Evolutionary conservation across 352 stramenopile genomes (phyloP), one percentile per base, ranked within the genome.

Genomic region (Pythium vanterpoolii): DNA sequence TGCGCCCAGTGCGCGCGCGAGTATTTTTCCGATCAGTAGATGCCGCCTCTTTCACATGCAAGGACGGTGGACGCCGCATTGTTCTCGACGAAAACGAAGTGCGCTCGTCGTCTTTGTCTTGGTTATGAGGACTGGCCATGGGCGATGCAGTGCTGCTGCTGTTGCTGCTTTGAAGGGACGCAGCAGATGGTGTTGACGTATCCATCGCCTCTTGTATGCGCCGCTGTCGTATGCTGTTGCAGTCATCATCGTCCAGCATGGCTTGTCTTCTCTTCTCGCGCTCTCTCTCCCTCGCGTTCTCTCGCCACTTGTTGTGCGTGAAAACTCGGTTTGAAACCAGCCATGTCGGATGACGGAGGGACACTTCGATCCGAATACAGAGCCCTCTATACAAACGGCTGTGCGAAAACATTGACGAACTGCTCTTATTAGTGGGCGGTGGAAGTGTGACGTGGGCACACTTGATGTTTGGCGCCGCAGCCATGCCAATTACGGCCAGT

Each of bases 151-250:
- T 42, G 10, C 18, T 42, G 34, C 6, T 11, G 31, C 34, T 18
- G 19, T 30, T 16, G 26, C 26, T 27, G 26, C 6, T 26, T 31
- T 19, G 39, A 16, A 16, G 48, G 36, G 36, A 26, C 13, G 51
- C 38, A 30, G 19, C 38, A 9, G 24, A 40, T 45, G 45, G 28
- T 62, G 55, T 62, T 62, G 55, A 62, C 46, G 55, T 34, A 34
- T 40, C 36, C 26, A 2, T 16, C 40, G 44, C 27, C 42, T 45
- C 16, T 9, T 40, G 53, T 4, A 42, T 16, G 38, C 30, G 53
- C 18, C 53, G 40, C 16, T n/a, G 53, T 3, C 19, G 54, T 7
- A 47, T 8, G 28, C 28, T 39, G 24, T 14, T 43, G 48, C 6
- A 19, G n/a, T 51, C 53, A 34, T 26, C 38, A 11, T 28, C 19